Evolutionary conservation across 441 rosid genomes (phyloP), one percentile per base, ranked within the genome.

Genomic region (Gossypium aridum): DNA sequence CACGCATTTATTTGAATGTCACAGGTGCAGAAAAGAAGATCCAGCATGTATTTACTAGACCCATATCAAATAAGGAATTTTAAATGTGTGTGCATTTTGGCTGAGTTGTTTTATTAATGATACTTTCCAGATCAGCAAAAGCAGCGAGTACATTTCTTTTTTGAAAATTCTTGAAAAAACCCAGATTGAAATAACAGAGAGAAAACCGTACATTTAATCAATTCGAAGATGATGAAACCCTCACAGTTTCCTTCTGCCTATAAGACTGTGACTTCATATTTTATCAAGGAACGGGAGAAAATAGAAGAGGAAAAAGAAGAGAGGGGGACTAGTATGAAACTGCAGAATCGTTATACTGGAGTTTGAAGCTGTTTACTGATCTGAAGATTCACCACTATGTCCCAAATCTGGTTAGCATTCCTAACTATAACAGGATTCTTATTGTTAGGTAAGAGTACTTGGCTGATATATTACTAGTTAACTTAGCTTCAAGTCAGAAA

Each of bases 121-220:
- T 53, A 2, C 63, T 70, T 70, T 54, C 13, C 61, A 45, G 86
- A 54, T 54, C 59, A 39, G 23, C 16, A 39, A 65, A 39, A 65
- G 31, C 28, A 45, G 51, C 4, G 1, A 39, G 70, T 37, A 37
- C 10, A 34, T 19, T 34, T 63, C 68, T 1, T 34, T 63, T 31
- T 63, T 54, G 59, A 8, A 63, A 16, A 63, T n/a, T 31, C 23
- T 63, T 28, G 31, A 2, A 16, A 6, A 16, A 63, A 3, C 49
- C 6, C 22, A 1, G 3, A 34, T 16, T 31, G 45, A 63, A 5
- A 63, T 63, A 16, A 63, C 68, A 62, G 23, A 63, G 65, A 26
- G 49, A 64, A 34, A 34, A 34, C 4, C 14, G 2, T 34, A 0
- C 49, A 34, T 8, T 34, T 34, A 64, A 34, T 17, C 49, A 64